phyloP scores from a whole-genome alignment of 1,139 yeast genomes.

The Debaryomyces singareniensis region DNA sequence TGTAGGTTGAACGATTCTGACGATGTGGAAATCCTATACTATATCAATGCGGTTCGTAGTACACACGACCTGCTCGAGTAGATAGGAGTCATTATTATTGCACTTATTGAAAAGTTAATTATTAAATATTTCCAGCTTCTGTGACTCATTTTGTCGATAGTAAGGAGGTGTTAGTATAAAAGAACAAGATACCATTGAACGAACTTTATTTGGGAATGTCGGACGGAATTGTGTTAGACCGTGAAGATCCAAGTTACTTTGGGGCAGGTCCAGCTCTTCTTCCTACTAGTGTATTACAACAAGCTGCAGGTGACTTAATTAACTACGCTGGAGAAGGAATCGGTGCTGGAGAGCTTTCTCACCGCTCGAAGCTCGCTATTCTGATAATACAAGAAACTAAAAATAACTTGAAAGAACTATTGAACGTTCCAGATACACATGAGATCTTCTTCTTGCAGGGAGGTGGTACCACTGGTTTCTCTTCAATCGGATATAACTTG shows the following conservation, averaged over 20 bases:
- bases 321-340: slow-evolving; percentile 63
- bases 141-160: background rate
- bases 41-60: slow-evolving; percentile 38
- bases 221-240: slow-evolving; percentile 26
- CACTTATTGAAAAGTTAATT: too few relatives aligned
- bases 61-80: too few relatives aligned
- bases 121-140: too few relatives aligned
- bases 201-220: background rate
- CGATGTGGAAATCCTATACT: slow-evolving; percentile 50
- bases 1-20: slow-evolving; percentile 52
- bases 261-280: slow-evolving; percentile 98
- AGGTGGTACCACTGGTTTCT: slow-evolving; percentile 95
- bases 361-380: slow-evolving; percentile 80
- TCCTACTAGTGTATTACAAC: slow-evolving; percentile 76
- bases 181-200: too few relatives aligned
- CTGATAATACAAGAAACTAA: slow-evolving; percentile 75
- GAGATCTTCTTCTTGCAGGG: slow-evolving; percentile 95
- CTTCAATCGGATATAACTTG: slow-evolving; percentile 79
- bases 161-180: too few relatives aligned
- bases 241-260: slow-evolving; percentile 77
- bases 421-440: slow-evolving; percentile 81
- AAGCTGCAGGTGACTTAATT: slow-evolving; percentile 80
- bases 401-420: slow-evolving; percentile 52
- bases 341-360: slow-evolving; percentile 94
- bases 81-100: too few relatives aligned